Conservation (phyloP, 768 basidiomycete genomes). For the Boletus patriciae region DNA sequence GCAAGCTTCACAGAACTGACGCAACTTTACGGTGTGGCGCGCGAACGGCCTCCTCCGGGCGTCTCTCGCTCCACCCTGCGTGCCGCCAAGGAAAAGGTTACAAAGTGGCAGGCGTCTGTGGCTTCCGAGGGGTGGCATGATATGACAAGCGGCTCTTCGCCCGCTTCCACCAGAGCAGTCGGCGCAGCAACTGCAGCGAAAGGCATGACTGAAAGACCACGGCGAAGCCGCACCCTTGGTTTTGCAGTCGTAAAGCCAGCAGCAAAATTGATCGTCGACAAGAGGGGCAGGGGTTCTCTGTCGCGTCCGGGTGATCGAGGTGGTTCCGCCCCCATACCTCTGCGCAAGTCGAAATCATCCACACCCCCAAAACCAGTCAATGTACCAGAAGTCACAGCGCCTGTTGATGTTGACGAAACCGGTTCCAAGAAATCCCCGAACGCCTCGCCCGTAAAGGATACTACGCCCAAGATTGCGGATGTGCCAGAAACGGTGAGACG, state of each 20-base stretch:
- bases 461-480: slow-evolving; percentile 32
- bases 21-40: slow-evolving; percentile 1
- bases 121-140: slow-evolving; percentile 21
- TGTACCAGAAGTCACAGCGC: not conserved
- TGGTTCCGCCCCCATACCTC: slow-evolving; percentile 10
- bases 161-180: slow-evolving; percentile 6
- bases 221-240: slow-evolving; percentile 33
- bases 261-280: slow-evolving; percentile 24
- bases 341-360: slow-evolving; percentile 12
- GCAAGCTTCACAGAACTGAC: not conserved
- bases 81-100: slow-evolving; percentile 37
- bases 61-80: slow-evolving; percentile 29
- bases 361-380: slow-evolving; percentile 10
- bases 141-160: not conserved
- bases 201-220: slow-evolving; percentile 16
- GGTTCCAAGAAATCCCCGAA: slow-evolving; percentile 2
- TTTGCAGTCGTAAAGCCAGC: slow-evolving; percentile 47
- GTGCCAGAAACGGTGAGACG: slow-evolving; percentile 40
- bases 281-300: slow-evolving; percentile 17
- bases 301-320: slow-evolving; percentile 1
- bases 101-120: slow-evolving; percentile 36
- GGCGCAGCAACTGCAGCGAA: slow-evolving; percentile 6
- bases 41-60: slow-evolving; percentile 1
- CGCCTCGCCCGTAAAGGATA: slow-evolving; percentile 2
- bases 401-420: slow-evolving; percentile 1